Conservation (phyloP, 768 basidiomycete species). For the Kwoniella mangroviensis region DNA sequence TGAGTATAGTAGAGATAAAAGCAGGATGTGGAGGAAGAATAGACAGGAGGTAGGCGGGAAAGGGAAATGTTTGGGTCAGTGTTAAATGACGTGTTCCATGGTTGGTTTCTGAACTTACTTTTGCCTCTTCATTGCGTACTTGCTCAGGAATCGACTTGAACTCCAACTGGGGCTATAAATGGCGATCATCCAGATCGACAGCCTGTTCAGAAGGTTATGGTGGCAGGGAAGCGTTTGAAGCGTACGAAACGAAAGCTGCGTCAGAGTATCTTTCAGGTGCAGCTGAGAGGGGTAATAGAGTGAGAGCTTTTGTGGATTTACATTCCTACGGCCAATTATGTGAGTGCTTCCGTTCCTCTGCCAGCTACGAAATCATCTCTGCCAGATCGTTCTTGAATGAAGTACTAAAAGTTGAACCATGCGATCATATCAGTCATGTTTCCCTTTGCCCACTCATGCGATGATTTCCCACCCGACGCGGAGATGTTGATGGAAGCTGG, state of each 20-base stretch:
- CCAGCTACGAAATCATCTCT: neutral
- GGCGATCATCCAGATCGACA: constrained; percentile 61
- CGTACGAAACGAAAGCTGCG: constrained; percentile 75
- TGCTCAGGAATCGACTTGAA: constrained; percentile 75
- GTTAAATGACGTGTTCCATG: neutral
- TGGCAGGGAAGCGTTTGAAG: constrained; percentile 73
- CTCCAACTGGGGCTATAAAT: constrained; percentile 76
- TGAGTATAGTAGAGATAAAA: constrained; percentile 65
- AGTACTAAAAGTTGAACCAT: neutral
- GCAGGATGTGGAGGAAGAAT: constrained; percentile 64
- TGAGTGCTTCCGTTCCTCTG: constrained; percentile 56
- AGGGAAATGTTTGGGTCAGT: constrained; percentile 50
- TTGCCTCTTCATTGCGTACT: too few species aligned
- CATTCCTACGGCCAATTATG: constrained; percentile 83
- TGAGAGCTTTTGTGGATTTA: constrained; percentile 73
- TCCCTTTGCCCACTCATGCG: constrained; percentile 76
- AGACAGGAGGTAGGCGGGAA: constrained; percentile 55
- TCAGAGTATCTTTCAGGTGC: constrained; percentile 66
- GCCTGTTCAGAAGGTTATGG: constrained; percentile 79
- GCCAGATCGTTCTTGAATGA: neutral
- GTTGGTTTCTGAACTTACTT: neutral
- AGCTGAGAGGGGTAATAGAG: constrained; percentile 29
- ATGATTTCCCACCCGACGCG: constrained; percentile 67
- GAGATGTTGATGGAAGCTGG: constrained; percentile 78
- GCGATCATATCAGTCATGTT: constrained; percentile 63